These are phyloP conservation scores for Didymella pinodella DNA, from an alignment of 2,329 filamentous ascomycete species.

Conservation along the genomic window DNA sequence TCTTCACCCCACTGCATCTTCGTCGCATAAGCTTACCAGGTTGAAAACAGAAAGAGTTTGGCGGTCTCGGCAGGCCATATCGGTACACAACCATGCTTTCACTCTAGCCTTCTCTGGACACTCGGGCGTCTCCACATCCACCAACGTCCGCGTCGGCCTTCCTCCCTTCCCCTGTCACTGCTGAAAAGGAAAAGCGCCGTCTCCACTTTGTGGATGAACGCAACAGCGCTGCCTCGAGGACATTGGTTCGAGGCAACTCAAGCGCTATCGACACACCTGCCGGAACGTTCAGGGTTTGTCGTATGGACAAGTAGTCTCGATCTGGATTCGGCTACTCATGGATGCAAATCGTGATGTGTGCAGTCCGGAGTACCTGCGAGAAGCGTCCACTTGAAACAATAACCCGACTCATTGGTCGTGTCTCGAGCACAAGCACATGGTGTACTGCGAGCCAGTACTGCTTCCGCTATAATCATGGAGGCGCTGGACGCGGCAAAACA, in stretches of 20 bases:
- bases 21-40: slow-evolving; percentile 21
- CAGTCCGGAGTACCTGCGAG: slow-evolving; percentile 19
- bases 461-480: slow-evolving; percentile 18
- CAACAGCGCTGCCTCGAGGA: slow-evolving; percentile 31
- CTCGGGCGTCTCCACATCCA: slow-evolving; percentile 28
- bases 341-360: slow-evolving; percentile 14
- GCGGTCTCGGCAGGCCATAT: slow-evolving; percentile 26
- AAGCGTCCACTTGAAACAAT: slow-evolving; percentile 21
- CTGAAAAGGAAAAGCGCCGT: slow-evolving; percentile 29
- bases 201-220: slow-evolving; percentile 32
- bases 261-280: slow-evolving; percentile 27
- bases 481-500: slow-evolving; percentile 41
- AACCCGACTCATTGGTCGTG: slow-evolving; percentile 17
- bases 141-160: slow-evolving; percentile 45
- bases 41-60: slow-evolving; percentile 24
- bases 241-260: slow-evolving; percentile 25
- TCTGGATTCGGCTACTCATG: slow-evolving; percentile 17
- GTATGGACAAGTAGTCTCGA: slow-evolving; percentile 10
- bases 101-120: slow-evolving; percentile 30
- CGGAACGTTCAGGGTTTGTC: slow-evolving; percentile 14
- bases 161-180: slow-evolving; percentile 31
- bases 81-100: slow-evolving; percentile 28
- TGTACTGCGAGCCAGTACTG: slow-evolving; percentile 21
- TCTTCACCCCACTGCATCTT: slow-evolving; percentile 23
- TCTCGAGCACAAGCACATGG: slow-evolving; percentile 21